Evolutionary conservation across 805 yeast genomes (phyloP), one percentile per base, ranked within the genome.

Genomic region (Spathaspora passalidarum): DNA sequence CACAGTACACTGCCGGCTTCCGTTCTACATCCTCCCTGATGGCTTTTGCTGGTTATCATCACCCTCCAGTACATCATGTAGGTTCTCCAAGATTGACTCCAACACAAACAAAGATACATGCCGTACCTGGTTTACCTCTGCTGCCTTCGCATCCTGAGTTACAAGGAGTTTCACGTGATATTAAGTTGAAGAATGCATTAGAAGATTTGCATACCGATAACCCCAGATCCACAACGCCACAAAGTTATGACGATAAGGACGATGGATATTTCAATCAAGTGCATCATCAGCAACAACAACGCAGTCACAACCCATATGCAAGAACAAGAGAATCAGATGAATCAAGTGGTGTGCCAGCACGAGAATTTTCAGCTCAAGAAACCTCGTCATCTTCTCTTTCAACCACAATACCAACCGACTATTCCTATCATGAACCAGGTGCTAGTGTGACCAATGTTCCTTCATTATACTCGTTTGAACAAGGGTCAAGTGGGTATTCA

Each of bases 101-200:
- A 13, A n/a, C 34, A 6, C 34, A 14, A n/a, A n/a, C n/a, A n/a
- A 10, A 29, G 14, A 13, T n/a, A n/a, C n/a, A 29, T 29, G 34
- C 34, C 6, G 34, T 29, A 29, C 34, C 34, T 29, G 34, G 34
- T 9, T 29, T 29, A 13, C 34, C 16, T 3, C 16, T 29, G 34
- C 14, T n/a, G 14, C 34, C 34, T 13, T 29, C 34, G 14, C 3
- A 29, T 29, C 34, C 34, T 13, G 34, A 29, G 3, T 25, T 39
- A 39, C 34, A 25, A 25, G 32, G 16, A 25, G 21, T 25, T 25
- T 25, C 34, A 5, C 32, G 42, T n/a, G 42, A 39, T 39, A 34
- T 23, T 10, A 39, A 39, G 18, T 29, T 39, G 16, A 22, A 23
- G 16, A 17, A 4, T 29, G 42, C 42, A 16, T 39, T 39, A 21